These are phyloP conservation scores for Danielozyma ontarioensis DNA, from an alignment of 805 yeast species.

Conservation along the genomic window DNA sequence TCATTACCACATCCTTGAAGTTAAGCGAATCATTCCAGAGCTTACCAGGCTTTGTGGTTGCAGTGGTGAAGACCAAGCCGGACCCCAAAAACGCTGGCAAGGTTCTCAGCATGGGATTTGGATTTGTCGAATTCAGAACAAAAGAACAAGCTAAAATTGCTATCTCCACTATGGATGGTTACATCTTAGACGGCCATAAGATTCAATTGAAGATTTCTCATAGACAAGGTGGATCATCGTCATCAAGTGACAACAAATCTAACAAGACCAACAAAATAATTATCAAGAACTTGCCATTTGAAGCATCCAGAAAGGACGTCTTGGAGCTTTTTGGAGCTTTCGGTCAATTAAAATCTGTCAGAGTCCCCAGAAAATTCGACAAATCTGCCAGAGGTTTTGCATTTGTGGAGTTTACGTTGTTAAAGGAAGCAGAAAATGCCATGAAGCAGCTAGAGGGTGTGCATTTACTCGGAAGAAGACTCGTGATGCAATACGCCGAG, in stretches of 20 bases:
- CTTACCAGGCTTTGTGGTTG: slow-evolving; percentile 74
- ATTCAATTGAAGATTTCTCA: slow-evolving; percentile 85
- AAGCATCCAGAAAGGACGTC: slow-evolving; percentile 89
- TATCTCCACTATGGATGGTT: slow-evolving; percentile 65
- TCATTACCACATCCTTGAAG: slow-evolving; percentile 60
- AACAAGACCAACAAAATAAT: slow-evolving; percentile 69
- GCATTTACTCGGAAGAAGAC: slow-evolving; percentile 90
- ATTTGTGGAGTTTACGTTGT: slow-evolving; percentile 83
- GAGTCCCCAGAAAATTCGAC: slow-evolving; percentile 95
- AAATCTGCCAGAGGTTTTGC: slow-evolving; percentile 96
- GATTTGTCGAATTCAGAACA: slow-evolving; percentile 86
- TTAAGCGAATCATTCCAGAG: slow-evolving; percentile 60
- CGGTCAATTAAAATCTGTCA: slow-evolving; percentile 89
- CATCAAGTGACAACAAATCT: slow-evolving; percentile 24
- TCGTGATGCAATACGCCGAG: slow-evolving; percentile 90
- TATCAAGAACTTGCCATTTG: slow-evolving; percentile 96
- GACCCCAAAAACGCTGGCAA: slow-evolving; percentile 69
- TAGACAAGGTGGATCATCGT: slow-evolving; percentile 47
- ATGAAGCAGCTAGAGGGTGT: slow-evolving; percentile 93
- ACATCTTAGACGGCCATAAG: slow-evolving; percentile 81
- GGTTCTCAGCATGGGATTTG: slow-evolving; percentile 92
- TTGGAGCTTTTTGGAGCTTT: slow-evolving; percentile 89
- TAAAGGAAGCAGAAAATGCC: slow-evolving; percentile 89
- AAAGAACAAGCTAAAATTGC: slow-evolving; percentile 77
- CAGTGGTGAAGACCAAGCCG: slow-evolving; percentile 81